These are phyloP conservation scores for Ceratocystis diversiconidia DNA, from an alignment of 2,329 filamentous ascomycete genomes.

Conservation along the genomic window DNA sequence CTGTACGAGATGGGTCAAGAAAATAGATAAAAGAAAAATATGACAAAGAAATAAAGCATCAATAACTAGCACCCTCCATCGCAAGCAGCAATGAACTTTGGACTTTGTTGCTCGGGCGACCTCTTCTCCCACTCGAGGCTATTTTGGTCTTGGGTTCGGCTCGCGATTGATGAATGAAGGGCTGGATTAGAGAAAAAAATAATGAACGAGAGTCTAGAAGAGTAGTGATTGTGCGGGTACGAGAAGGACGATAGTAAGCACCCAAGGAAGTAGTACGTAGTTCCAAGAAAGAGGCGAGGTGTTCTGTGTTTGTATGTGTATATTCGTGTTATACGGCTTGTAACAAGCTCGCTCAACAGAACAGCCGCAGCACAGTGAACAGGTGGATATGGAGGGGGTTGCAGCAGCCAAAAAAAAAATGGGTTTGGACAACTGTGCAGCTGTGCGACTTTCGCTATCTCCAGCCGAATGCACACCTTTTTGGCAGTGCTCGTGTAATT, in stretches of 20 bases:
- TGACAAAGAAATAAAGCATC: not conserved
- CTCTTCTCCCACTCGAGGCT: not conserved
- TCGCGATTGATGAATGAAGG: not conserved
- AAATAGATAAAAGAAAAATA: slow-evolving; percentile 1
- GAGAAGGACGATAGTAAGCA: not conserved
- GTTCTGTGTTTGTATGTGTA: not conserved
- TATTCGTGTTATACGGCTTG: not conserved
- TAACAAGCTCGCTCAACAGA: not conserved
- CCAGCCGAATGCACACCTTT: not conserved
- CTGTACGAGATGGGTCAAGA: not conserved
- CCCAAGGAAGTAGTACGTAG: not conserved
- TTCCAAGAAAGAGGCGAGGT: not conserved
- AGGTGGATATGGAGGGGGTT: not conserved
- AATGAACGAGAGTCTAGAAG: not conserved
- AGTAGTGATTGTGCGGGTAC: not conserved
- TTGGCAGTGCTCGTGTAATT: slow-evolving; percentile 1
- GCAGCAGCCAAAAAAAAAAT: not conserved
- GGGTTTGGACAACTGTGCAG: not conserved
- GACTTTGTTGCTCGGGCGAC: not conserved
- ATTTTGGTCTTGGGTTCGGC: not conserved
- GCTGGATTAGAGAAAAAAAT: not conserved
- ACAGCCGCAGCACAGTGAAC: not conserved
- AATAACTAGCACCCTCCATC: not conserved
- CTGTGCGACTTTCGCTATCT: slow-evolving; percentile 1
- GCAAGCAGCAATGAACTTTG: not conserved